Evolutionary conservation across 192 early-diverging fungal genomes (phyloP), one percentile per base, ranked within the genome.

Genomic region (Geranomyces variabilis): DNA sequence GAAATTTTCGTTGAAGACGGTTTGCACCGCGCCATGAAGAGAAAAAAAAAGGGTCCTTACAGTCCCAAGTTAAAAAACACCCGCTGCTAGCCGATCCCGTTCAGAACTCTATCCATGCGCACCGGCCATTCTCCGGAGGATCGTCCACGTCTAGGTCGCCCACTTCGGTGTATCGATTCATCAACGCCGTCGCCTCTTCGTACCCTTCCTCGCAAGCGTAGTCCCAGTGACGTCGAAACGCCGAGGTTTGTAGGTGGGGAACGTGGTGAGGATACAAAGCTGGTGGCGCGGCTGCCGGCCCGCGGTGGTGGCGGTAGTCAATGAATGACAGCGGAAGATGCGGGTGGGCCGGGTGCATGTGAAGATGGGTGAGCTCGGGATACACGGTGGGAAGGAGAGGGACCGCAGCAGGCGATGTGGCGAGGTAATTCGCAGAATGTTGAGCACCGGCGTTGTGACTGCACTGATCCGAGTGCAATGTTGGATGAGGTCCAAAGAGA

Each of bases 81-180:
- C n/a, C n/a, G n/a, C n/a, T n/a, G n/a, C n/a, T n/a, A n/a, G n/a
- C n/a, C n/a, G n/a, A n/a, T n/a, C n/a, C n/a, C n/a, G n/a, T n/a
- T 41, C 36, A 41, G 10, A 41, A 41, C 36, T 41, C 36, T 7
- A 41, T 41, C 36, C 36, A 41, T 10, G 36, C 3, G 10, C 36
- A 41, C 36, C 36, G 3, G 36, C 36, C 36, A 10, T 10, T 41
- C 5, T 41, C 36, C 36, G 36, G 36, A 41, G 51, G 24, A 53
- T 73, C 63, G 14, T 55, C 31, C n/a, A 26, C n/a, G 26, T 63
- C 70, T 29, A 41, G 3, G 10, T 72, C 70, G 22, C 70, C 70
- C 21, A 72, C 70, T 41, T 72, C 70, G 9, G 70, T 72, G 62
- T 72, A 72, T n/a, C 61, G n/a, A 34, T 72, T 72, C 70, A 72